phyloP scores from a whole-genome alignment of 1,284 basidiomycete species.

The Sphagnurus paluster region DNA sequence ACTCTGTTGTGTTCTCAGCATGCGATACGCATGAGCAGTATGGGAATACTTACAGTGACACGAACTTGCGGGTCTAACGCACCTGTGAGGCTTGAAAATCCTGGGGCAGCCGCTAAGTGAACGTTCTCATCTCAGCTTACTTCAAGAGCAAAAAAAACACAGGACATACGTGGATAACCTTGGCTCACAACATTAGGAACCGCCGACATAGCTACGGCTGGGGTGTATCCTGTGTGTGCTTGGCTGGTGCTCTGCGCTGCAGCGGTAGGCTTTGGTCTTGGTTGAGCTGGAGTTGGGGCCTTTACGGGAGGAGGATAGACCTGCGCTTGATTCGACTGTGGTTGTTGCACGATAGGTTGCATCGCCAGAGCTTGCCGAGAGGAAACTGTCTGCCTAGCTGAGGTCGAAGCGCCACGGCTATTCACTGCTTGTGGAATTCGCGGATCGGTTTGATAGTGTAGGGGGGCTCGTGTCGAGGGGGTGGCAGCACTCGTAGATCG shows the following conservation, averaged over 20 bases:
- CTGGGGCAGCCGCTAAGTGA: slow-evolving; percentile 4
- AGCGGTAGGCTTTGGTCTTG: not conserved
- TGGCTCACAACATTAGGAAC: slow-evolving; percentile 11
- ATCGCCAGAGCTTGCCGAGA: slow-evolving; percentile 11
- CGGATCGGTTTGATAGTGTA: not conserved
- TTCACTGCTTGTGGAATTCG: not conserved
- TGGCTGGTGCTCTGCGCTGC: not conserved
- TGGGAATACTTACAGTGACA: slow-evolving; percentile 1
- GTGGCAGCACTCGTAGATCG: not conserved
- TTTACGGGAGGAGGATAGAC: not conserved
- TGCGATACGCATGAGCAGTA: not conserved
- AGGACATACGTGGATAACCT: slow-evolving; percentile 1
- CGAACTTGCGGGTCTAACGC: slow-evolving; percentile 1
- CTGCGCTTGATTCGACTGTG: slow-evolving; percentile 2
- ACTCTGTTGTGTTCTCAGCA: not conserved
- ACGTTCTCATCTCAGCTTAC: not conserved
- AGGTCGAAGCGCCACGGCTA: not conserved
- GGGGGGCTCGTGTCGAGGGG: not conserved
- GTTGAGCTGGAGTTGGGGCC: not conserved
- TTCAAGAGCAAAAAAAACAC: not conserved
- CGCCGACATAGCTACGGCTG: not conserved
- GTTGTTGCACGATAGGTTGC: slow-evolving; percentile 6
- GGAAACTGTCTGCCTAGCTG: not conserved
- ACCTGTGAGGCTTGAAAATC: slow-evolving; percentile 8
- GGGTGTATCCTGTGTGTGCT: not conserved